Conservation (phyloP, 1,284 basidiomycete genomes). For the Ceratobasidium sp. region DNA sequence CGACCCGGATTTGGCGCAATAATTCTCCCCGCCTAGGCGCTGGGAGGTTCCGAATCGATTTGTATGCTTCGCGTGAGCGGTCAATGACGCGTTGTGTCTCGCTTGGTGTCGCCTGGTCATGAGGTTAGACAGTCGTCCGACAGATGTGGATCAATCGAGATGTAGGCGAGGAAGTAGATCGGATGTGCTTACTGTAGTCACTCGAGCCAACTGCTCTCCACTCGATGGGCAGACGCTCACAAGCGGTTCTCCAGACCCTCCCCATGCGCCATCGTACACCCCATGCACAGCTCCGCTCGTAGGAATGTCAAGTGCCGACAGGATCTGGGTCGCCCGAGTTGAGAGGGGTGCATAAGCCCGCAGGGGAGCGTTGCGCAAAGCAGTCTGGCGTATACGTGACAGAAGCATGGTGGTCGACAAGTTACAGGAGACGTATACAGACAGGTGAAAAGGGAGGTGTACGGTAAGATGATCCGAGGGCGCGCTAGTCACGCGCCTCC, state of each 20-base stretch:
- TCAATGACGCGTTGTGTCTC: conserved; percentile 71
- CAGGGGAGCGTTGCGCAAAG: conserved; percentile 18
- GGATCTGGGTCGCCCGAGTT: conserved; percentile 62
- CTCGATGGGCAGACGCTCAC: conserved; percentile 77
- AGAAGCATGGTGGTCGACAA: conserved; percentile 6
- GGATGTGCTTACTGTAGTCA: conserved; percentile 61
- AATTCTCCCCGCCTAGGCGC: conserved; percentile 89
- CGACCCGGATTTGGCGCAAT: conserved; percentile 84
- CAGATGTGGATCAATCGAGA: no score
- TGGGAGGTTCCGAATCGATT: conserved; percentile 74
- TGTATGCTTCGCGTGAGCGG: conserved; percentile 74
- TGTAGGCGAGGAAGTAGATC: conserved; percentile 36
- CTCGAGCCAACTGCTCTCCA: conserved; percentile 72
- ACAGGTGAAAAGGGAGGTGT: neutral
- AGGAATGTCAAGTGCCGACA: conserved; percentile 68
- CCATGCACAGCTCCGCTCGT: conserved; percentile 61
- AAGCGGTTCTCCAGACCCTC: conserved; percentile 72
- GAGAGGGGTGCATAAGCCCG: conserved; percentile 33
- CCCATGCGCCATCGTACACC: conserved; percentile 80
- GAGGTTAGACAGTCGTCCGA: neutral
- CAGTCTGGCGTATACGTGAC: conserved; percentile 25
- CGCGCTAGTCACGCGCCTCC: neutral
- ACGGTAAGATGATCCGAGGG: neutral
- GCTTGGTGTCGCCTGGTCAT: conserved; percentile 62
- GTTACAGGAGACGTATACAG: neutral